These are phyloP conservation scores for Arachis stenosperma DNA, from an alignment of 306 rosid genomes.

Conservation along the genomic window DNA sequence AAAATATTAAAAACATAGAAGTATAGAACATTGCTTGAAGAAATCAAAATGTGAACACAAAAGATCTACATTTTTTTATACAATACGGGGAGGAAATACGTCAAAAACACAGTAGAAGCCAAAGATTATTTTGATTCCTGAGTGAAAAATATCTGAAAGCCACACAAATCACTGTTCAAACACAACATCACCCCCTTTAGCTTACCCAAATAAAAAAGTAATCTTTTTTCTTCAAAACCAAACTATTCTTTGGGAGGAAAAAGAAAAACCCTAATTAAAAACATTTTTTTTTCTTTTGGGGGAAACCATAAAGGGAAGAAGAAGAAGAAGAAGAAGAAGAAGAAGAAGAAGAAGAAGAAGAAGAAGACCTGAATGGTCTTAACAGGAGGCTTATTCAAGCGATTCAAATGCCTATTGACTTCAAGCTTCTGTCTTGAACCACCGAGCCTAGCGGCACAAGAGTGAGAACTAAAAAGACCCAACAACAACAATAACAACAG, in stretches of 20 bases:
- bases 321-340: too few species aligned
- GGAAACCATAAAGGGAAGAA: neutral
- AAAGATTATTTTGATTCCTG: conserved; percentile 16
- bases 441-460: conserved; percentile 68
- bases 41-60: conserved; percentile 33
- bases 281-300: too few species aligned
- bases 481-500: conserved; percentile 44
- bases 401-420: conserved; percentile 76
- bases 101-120: neutral
- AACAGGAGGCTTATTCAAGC: conserved; percentile 81
- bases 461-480: conserved; percentile 53
- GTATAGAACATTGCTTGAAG: neutral
- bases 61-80: conserved; percentile 20
- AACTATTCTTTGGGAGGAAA: conserved; percentile 27
- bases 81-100: neutral
- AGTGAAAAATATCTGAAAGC: conserved; percentile 16
- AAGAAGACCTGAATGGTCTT: conserved; percentile 73
- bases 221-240: neutral
- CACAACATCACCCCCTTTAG: neutral
- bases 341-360: neutral
- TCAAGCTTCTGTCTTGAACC: conserved; percentile 78
- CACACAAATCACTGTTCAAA: neutral
- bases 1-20: neutral
- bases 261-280: neutral
- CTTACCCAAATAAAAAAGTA: neutral